Evolutionary conservation across 768 basidiomycete genomes (phyloP), one percentile per base, ranked within the genome.

Genomic region (Leucocoprinus birnbaumii): DNA sequence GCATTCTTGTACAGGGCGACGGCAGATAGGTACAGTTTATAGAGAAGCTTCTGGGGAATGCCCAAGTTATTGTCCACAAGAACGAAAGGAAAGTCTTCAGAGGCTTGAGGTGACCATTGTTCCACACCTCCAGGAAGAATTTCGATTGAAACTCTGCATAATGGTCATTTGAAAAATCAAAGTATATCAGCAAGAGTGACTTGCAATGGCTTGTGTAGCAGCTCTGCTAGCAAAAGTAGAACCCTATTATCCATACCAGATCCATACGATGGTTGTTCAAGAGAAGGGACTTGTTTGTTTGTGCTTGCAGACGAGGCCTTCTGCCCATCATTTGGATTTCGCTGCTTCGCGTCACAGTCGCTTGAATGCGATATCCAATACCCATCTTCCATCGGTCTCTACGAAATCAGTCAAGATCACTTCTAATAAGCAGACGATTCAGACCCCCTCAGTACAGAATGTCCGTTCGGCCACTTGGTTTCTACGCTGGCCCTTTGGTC

Each of bases 401-500:
- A 3, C 48, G 22, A 11, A 41, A 13, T 14, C 34, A 22, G 16
- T 34, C 41, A 41, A 47, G 10, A 24, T 45, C 53, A 31, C 31
- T 31, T 11, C 31, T 31, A 31, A 5, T 5, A 43, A 19, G 27
- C 51, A 41, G 26, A 35, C 51, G 34, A 26, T 46, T 54, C 24
- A 27, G 51, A 41, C 49, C 48, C 19, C 35, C 51, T 41, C 24
- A 54, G 21, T 47, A 55, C 50, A 31, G n/a, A 11, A 59, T 58
- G 57, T 51, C 60, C 21, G 38, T 18, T 26, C 58, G 53, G 58
- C 59, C 62, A 26, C 59, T 68, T 26, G 66, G 73, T 54, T 80
- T 76, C 51, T 59, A 68, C n/a, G 80, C 80, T 31, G 85, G 86
- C 0, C 87, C 89, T 9, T 69, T 91, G 53, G 85, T 91, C 6